phyloP scores from a whole-genome alignment of 1,139 yeast species.

The Nakaseomyces nivariensis region DNA sequence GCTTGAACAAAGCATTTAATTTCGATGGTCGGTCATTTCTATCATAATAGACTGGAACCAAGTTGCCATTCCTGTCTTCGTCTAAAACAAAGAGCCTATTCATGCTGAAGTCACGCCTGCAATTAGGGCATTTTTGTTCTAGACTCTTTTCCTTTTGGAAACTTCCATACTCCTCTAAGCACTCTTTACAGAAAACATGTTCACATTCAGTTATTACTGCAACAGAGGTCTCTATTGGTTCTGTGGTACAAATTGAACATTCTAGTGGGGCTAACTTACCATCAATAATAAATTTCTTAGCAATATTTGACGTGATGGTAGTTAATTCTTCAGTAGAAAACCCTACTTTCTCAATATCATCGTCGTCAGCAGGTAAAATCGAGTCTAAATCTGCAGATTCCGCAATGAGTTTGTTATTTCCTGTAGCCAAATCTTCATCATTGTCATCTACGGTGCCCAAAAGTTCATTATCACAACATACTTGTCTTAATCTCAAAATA shows the following conservation, averaged over 20 bases:
- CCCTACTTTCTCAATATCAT: slow-evolving; percentile 3
- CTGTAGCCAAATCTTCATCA: slow-evolving; percentile 32
- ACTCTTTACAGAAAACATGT: slow-evolving; percentile 66
- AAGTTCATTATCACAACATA: slow-evolving; percentile 74
- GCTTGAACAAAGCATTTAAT: slow-evolving; percentile 56
- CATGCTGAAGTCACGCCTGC: slow-evolving; percentile 29
- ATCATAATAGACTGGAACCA: slow-evolving; percentile 17
- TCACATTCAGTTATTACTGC: slow-evolving; percentile 69
- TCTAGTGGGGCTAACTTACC: slow-evolving; percentile 46
- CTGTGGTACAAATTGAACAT: slow-evolving; percentile 76
- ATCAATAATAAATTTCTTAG: slow-evolving; percentile 24
- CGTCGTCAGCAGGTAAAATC: slow-evolving; percentile 4
- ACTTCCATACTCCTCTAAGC: slow-evolving; percentile 62
- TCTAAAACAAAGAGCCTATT: slow-evolving; percentile 18
- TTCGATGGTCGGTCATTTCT: slow-evolving; percentile 49
- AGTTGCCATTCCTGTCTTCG: slow-evolving; percentile 5
- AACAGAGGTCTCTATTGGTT: slow-evolving; percentile 45
- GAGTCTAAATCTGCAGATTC: slow-evolving; percentile 11
- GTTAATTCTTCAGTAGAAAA: slow-evolving; percentile 22
- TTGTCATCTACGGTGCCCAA: slow-evolving; percentile 33
- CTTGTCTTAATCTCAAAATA: slow-evolving; percentile 72
- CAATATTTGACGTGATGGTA: slow-evolving; percentile 31
- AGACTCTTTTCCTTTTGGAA: slow-evolving; percentile 28
- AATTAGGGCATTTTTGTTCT: slow-evolving; percentile 46
- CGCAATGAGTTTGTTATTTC: slow-evolving; percentile 29